Evolutionary conservation across 208 protist species (phyloP).

Genomic region (Crithidia expoeki): DNA sequence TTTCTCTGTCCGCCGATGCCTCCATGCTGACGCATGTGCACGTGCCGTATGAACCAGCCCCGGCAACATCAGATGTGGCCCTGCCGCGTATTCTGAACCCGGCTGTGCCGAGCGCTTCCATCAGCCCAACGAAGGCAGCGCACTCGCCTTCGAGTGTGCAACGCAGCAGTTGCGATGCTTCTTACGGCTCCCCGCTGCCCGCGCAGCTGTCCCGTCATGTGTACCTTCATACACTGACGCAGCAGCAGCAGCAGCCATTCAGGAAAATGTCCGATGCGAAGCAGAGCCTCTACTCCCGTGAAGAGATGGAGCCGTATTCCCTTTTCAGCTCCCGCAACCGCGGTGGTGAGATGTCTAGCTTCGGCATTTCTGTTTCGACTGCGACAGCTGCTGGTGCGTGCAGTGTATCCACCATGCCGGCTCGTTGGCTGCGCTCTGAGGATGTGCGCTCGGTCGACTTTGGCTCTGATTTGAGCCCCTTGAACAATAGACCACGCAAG

Average conservation of each 20-base stretch:
- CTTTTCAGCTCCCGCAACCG: conserved; percentile 20
- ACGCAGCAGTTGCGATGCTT: too few species aligned
- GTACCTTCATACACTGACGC: neutral
- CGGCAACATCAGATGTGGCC: neutral
- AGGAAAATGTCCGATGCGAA: too few species aligned
- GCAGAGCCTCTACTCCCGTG: neutral
- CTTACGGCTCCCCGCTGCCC: too few species aligned
- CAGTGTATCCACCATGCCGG: conserved; percentile 9
- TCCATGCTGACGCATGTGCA: neutral
- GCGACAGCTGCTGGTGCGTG: neutral
- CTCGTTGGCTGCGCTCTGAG: conserved; percentile 7
- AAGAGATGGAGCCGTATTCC: conserved; percentile 17
- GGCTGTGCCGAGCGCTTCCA: too few species aligned
- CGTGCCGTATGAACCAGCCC: neutral
- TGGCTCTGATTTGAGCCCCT: neutral
- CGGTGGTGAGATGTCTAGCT: conserved; percentile 16
- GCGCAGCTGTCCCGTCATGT: neutral
- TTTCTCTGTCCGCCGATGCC: neutral
- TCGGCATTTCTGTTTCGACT: conserved; percentile 22
- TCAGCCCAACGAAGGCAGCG: too few species aligned
- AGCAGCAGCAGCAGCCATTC: too few species aligned
- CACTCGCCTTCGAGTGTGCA: too few species aligned
- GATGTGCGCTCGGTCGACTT: neutral
- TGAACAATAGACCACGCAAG: neutral
- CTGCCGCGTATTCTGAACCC: neutral